Evolutionary conservation across 768 basidiomycete genomes (phyloP).

Genomic region (Agaricus blazei): DNA sequence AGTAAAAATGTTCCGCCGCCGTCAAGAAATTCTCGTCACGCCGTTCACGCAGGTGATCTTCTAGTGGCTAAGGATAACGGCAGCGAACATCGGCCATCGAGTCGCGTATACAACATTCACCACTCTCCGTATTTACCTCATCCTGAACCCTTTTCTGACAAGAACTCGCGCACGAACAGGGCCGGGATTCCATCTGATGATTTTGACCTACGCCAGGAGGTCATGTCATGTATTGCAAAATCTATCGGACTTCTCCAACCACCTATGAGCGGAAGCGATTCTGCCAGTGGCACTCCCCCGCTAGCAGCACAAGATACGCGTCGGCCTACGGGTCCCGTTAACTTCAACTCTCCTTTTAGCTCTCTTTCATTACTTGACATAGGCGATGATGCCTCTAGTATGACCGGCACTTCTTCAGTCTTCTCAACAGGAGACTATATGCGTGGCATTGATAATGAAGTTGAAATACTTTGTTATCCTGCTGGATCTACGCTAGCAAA

Average conservation of each 20-base stretch:
- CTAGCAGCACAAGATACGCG: constrained; percentile 42
- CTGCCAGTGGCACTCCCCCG: constrained; percentile 61
- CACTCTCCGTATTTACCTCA: constrained; percentile 44
- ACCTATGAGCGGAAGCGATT: constrained; percentile 64
- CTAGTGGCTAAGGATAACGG: constrained; percentile 50
- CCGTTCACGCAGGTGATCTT: constrained; percentile 76
- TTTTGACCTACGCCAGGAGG: constrained; percentile 93
- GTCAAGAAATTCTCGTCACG: constrained; percentile 39
- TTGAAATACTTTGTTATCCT: constrained; percentile 91
- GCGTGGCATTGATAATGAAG: constrained; percentile 90
- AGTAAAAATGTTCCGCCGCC: not conserved
- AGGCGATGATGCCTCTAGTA: constrained; percentile 65
- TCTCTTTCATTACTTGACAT: constrained; percentile 69
- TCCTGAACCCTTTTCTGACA: constrained; percentile 23
- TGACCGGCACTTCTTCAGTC: constrained; percentile 54
- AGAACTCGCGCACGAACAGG: constrained; percentile 16
- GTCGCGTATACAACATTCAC: constrained; percentile 44
- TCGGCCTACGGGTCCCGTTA: constrained; percentile 26
- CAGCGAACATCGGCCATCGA: constrained; percentile 38
- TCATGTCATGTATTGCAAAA: constrained; percentile 97
- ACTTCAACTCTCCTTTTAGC: constrained; percentile 64
- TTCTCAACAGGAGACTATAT: constrained; percentile 52
- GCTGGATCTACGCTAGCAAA: constrained; percentile 82
- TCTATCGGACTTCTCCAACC: constrained; percentile 93
- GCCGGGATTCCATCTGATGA: constrained; percentile 45